phyloP scores from a whole-genome alignment of 768 basidiomycete species.

The Tylopilus plumbeoviolaceoides region DNA sequence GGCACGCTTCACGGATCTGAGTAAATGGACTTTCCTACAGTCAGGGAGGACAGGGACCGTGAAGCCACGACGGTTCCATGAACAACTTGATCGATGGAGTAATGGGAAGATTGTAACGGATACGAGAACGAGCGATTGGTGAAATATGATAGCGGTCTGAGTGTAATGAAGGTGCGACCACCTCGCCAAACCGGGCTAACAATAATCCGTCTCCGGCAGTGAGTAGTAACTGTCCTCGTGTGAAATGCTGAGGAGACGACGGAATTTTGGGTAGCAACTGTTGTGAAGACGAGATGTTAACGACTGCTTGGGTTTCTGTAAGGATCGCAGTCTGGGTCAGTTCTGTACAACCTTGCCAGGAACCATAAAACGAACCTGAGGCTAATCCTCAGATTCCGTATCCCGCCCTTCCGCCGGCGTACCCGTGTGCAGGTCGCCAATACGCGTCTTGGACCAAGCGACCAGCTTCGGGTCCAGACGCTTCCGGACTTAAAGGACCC shows the following conservation, averaged over 20 bases:
- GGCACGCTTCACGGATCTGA: slow-evolving; percentile 2
- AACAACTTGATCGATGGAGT: background rate
- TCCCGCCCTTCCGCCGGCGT: background rate
- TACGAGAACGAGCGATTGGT: background rate
- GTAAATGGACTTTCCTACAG: background rate
- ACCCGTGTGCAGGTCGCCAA: slow-evolving; percentile 7
- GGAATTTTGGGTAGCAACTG: background rate
- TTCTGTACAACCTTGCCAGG: background rate
- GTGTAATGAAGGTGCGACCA: background rate
- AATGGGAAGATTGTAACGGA: background rate
- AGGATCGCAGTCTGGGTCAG: background rate
- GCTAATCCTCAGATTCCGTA: slow-evolving; percentile 14
- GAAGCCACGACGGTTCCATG: background rate
- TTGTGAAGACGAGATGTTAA: slow-evolving; percentile 4
- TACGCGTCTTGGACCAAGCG: slow-evolving; percentile 3
- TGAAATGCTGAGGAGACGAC: slow-evolving; percentile 7
- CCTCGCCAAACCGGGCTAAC: background rate
- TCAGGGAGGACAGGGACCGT: background rate
- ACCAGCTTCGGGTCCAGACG: background rate
- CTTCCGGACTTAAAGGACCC: slow-evolving; percentile 2
- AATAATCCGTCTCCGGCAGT: background rate
- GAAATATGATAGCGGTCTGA: background rate
- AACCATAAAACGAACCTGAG: slow-evolving; percentile 10
- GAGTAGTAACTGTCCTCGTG: background rate
- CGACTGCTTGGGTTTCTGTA: background rate